Percentiles rank a stretch among this genome's conserved stretches.
Conservation (phyloP, 352 stramenopile genomes). For the Pythium insidiosum region DNA sequence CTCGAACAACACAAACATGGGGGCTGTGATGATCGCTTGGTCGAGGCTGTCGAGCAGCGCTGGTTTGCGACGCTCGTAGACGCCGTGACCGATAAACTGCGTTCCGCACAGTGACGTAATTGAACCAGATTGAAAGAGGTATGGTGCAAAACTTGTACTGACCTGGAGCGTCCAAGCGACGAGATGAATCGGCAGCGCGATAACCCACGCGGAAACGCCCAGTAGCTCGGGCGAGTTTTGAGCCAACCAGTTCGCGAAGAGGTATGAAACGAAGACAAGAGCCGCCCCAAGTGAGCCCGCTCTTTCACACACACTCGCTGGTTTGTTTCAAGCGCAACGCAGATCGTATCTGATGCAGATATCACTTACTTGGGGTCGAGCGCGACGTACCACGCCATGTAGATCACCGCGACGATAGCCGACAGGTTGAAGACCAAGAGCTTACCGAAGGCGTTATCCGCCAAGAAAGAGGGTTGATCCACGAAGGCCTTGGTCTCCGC, state of each 20-base stretch:
- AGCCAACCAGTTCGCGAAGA: constrained; percentile 58
- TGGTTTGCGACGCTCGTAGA: constrained; percentile 81
- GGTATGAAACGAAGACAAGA: constrained; percentile 40
- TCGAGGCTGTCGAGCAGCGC: constrained; percentile 82
- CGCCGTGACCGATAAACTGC: constrained; percentile 80
- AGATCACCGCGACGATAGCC: constrained; percentile 37
- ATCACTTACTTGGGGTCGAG: constrained; percentile 38
- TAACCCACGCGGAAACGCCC: constrained; percentile 32
- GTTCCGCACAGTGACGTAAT: no score
- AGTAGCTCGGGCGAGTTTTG: constrained; percentile 22
- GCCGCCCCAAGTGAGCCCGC: constrained; percentile 44
- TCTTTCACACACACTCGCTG: no score
- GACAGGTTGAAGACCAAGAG: constrained; percentile 64
- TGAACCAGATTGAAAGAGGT: no score
- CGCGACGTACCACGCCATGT: constrained; percentile 77
- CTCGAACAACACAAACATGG: constrained; percentile 84
- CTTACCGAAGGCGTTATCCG: constrained; percentile 22
- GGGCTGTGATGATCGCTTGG: constrained; percentile 70
- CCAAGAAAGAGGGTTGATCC: constrained; percentile 15
- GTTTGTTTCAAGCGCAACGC: no score
- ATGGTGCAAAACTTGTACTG: no score
- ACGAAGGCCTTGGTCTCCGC: constrained; percentile 28
- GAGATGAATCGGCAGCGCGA: constrained; percentile 49
- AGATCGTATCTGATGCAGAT: not conserved
- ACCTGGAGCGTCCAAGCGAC: constrained; percentile 65